phyloP scores from a whole-genome alignment of 1,284 basidiomycete species.

The Trametes hirsuta region DNA sequence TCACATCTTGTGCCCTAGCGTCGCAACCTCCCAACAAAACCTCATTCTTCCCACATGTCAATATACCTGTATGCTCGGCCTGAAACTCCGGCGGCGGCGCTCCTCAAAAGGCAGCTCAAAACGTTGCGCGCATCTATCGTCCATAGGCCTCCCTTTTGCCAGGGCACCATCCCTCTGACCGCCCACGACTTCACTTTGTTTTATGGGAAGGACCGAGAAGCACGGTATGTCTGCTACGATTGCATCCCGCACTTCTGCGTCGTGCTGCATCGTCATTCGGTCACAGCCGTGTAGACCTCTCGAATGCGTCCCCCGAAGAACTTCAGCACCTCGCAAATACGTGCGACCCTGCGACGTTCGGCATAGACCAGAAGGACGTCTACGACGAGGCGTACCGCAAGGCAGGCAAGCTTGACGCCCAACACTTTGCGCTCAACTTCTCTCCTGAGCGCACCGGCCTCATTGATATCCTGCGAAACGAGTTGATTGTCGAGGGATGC shows the following conservation, averaged over 20 bases:
- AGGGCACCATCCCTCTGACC: slow-evolving; percentile 13
- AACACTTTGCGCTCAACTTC: slow-evolving; percentile 33
- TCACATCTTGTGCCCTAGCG: too few relatives aligned
- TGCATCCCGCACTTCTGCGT: not conserved
- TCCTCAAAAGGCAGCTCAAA: not conserved
- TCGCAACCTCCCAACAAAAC: too few relatives aligned
- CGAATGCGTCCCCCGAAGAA: slow-evolving; percentile 9
- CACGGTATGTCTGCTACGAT: slow-evolving; percentile 3
- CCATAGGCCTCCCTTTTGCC: slow-evolving; percentile 17
- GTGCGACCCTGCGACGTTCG: slow-evolving; percentile 31
- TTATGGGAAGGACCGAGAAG: slow-evolving; percentile 17
- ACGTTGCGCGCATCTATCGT: slow-evolving; percentile 1
- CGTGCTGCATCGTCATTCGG: not conserved
- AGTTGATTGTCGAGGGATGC: slow-evolving; percentile 27
- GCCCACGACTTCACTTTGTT: slow-evolving; percentile 13
- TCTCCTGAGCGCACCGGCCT: slow-evolving; percentile 30
- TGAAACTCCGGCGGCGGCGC: not conserved
- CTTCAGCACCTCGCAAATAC: slow-evolving; percentile 20
- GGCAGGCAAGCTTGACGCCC: slow-evolving; percentile 30
- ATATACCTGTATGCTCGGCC: too few relatives aligned
- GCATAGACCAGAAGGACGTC: slow-evolving; percentile 23
- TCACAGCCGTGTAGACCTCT: slow-evolving; percentile 10
- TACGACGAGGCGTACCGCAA: slow-evolving; percentile 32
- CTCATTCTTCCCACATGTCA: too few relatives aligned
- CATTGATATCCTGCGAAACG: slow-evolving; percentile 26